A percentile compares a stretch with the other conserved stretches of the same genome.
Evolutionary conservation across 768 basidiomycete genomes (phyloP).

Genomic region (Trametes cinnabarina): DNA sequence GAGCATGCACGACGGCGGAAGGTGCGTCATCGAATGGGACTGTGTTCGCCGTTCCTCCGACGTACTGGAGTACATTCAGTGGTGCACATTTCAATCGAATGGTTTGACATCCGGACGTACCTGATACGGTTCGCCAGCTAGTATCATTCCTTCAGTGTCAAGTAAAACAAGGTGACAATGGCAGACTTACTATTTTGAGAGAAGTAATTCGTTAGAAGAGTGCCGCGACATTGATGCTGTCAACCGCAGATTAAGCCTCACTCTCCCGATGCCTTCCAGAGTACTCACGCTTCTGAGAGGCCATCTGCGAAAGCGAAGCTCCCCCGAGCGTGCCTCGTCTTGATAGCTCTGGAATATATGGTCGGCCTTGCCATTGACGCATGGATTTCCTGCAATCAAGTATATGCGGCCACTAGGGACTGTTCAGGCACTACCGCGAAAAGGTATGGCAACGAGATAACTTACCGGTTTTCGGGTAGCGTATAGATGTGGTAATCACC

Average conservation of each 20-base stretch:
- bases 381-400: slow-evolving; percentile 42
- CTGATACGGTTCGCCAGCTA: slow-evolving; percentile 81
- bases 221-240: slow-evolving; percentile 77
- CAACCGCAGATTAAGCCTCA: not conserved
- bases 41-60: slow-evolving; percentile 73
- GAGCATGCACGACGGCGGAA: slow-evolving; percentile 55
- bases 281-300: slow-evolving; percentile 63
- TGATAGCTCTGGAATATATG: slow-evolving; percentile 68
- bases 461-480: slow-evolving; percentile 24
- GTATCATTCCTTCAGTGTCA: not conserved
- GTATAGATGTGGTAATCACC: slow-evolving; percentile 46
- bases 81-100: not conserved
- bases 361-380: slow-evolving; percentile 46
- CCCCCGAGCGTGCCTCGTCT: slow-evolving; percentile 53
- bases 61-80: slow-evolving; percentile 48
- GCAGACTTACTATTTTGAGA: slow-evolving; percentile 63
- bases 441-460: not conserved
- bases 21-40: slow-evolving; percentile 62
- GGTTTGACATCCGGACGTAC: slow-evolving; percentile 35
- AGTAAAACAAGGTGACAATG: not conserved
- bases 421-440: not conserved
- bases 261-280: too few relatives aligned
- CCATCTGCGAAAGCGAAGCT: slow-evolving; percentile 65
- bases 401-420: slow-evolving; percentile 61
- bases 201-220: slow-evolving; percentile 75